phyloP scores from a whole-genome alignment of 2,329 filamentous ascomycete genomes.

The Pyricularia sp. region DNA sequence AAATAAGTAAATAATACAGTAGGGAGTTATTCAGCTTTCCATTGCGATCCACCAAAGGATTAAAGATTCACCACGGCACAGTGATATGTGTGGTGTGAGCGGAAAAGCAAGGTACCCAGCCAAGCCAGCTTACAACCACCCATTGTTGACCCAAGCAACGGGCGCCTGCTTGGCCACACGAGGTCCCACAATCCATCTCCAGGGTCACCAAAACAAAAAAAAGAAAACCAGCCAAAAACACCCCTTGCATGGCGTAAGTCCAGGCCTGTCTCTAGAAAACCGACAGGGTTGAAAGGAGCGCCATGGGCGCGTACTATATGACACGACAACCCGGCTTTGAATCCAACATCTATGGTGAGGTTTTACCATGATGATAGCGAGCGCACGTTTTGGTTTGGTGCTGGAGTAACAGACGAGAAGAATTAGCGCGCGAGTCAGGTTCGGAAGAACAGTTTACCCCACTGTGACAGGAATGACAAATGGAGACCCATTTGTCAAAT shows the following conservation, averaged over 20 bases:
- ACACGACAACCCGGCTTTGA: not conserved
- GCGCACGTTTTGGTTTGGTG: not conserved
- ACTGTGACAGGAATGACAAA: not conserved
- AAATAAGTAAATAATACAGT: too few relatives aligned
- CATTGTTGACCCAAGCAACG: not conserved
- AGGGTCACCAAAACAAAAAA: not conserved
- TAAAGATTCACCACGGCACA: not conserved
- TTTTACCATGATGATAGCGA: not conserved
- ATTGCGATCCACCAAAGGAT: not conserved
- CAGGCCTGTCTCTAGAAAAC: not conserved
- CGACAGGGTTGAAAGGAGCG: not conserved
- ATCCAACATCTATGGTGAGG: not conserved
- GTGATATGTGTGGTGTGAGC: not conserved
- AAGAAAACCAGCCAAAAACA: too few relatives aligned
- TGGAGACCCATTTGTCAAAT: not conserved
- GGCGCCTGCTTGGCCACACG: not conserved
- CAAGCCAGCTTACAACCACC: not conserved
- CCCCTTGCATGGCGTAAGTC: not conserved
- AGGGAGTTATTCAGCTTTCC: too few relatives aligned
- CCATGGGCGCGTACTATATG: not conserved
- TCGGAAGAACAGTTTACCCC: not conserved
- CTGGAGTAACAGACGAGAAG: not conserved
- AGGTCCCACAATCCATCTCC: not conserved
- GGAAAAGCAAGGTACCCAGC: not conserved
- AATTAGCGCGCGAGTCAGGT: not conserved